Base-by-base conservation (phyloP, 2,329 filamentous ascomycete genomes). In the Penicillium freii region DNA sequence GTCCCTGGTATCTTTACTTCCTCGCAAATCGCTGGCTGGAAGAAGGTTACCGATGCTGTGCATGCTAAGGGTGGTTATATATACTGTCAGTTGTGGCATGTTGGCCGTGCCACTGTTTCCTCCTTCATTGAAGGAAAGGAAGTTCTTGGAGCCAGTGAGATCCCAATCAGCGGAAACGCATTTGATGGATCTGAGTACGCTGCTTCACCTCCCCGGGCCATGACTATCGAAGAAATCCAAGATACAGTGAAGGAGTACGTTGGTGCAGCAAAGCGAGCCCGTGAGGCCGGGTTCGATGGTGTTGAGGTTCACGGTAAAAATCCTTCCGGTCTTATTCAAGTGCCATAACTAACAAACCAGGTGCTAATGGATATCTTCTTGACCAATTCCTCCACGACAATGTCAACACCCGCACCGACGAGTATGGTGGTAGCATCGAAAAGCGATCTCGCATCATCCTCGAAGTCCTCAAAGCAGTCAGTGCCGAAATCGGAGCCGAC, bases 291-390 rank as follows among this genome's bases (percentile, higher is more conserved):
- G 0, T 85, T 81, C 50, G 79, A 80, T 57, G 78, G 76, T 1
- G 75, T 81, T 0, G 79, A 81, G 56, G 68, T 81, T 23, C 78
- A 81, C 52, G 76, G 71, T 56, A 71, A 59, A 49, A 45, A 0
- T 23, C 7, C 3, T 13, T 19, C 10, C n/a, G 5, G 5, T 29
- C 11, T 19, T 9, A 6, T 13, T 44, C 4, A 13, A 4, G 25
- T 19, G n/a, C 43, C 8, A 2, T 45, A n/a, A 8, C 42, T 53
- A 50, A 60, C 5, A 36, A 40, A 29, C 42, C 13, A 86, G 81
- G 70, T 13, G 85, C 85, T 1, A 87, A 89, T 64, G 86, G 87
- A 4, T 91, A 90, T 66, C 77, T 91, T 1, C 70, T 88, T 9
- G 81, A 82, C 56, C 81, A 87, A 63, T 91, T 91, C 70, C 75